Base-by-base conservation (phyloP, 2,329 filamentous ascomycete genomes). In the Alternaria metachromatica region DNA sequence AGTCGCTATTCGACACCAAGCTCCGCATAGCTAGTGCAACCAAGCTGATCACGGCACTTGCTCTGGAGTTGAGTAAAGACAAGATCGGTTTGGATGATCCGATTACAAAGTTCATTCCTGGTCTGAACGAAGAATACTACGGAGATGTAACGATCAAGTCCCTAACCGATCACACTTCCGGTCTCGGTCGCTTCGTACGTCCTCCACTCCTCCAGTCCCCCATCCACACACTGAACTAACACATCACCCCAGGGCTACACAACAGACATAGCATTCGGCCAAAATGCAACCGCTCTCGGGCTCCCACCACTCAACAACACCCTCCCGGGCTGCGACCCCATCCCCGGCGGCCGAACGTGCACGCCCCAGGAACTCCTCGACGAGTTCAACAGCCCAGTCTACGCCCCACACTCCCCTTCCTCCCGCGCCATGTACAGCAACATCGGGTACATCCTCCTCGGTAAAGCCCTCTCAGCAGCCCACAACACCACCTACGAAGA, bases 31-130 rank as follows among this genome's bases (percentile, higher is more conserved):
- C 65, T 1, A 75, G 72, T 11, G 69, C 71, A 8, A 74, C 72
- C 2, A 77, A 77, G 44, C 26, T 69, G 12, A 74, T 75, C 46
- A 74, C 73, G 5, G 65, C 74, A 26, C 60, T 77, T 13, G 73
- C 73, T 1, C 41, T 76, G 2, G 46, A 73, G 26, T 54, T 74
- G 6, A 68, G 67, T 18, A 60, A 57, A 21, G 58, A 71, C n/a
- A 62, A 58, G 23, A 71, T 76, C 45, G 63, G 62, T 4, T 66
- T 72, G 13, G 65, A 72, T 12, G 72, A 76, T 41, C 57, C 69
- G 1, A 75, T 77, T 13, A 68, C 62, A 6, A 72, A 71, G 23
- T 74, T 63, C 37, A 60, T 77, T 4, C 72, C 71, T 6, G 69
- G 67, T 3, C 45, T 77, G 13, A 55, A 66, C 5, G 45, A 65